Evolutionary conservation across 2,329 filamentous ascomycete genomes (phyloP), one percentile per base, ranked within the genome.

Genomic region (Fusarium staphyleae): DNA sequence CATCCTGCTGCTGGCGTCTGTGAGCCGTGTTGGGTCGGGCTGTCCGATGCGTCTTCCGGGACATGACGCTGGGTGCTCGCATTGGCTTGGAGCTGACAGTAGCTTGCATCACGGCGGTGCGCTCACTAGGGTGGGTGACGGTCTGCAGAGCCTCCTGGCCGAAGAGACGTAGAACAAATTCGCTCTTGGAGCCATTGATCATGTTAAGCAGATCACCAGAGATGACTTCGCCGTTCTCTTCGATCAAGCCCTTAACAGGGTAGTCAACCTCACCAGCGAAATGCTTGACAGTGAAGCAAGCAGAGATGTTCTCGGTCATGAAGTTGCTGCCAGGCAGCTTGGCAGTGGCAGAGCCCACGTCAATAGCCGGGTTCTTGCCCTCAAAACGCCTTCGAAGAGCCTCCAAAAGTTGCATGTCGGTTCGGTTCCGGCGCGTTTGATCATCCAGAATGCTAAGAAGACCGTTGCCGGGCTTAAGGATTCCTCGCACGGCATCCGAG

Each of bases 221-320:
- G 59, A 99, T 95, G 57, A 96, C 86, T 72, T 99, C 95, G 46
- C 93, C 91, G 63, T 99, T 99, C 75, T 96, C 93, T 73, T 99
- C 95, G 3, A 98, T 83, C 16, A 99, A 78, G 5, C 91, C 91
- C 65, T 88, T 88, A 55, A 96, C 84, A 2, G 91, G 87, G 70
- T 99, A 99, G 56, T 99, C 95, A 5, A 99, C 91, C 71, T 98
- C 95, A 43, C 95, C 95, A 32, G 93, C 93, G 73, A 96, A 99
- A 74, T 99, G 95, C 73, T 90, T 92, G 50, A 99, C 87, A 0
- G 92, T 93, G 75, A 99, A 99, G 9, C 84, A 84, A 5, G 91
- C 88, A 0, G 89, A 81, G 0, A 85, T 82, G 73, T 96, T 96
- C 57, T 91, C 88, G 0, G 93, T 93, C 42, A 88, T 79, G 73